These are phyloP conservation scores for Phytomonas francai DNA, from an alignment of 208 protist genomes.

Conservation along the genomic window DNA sequence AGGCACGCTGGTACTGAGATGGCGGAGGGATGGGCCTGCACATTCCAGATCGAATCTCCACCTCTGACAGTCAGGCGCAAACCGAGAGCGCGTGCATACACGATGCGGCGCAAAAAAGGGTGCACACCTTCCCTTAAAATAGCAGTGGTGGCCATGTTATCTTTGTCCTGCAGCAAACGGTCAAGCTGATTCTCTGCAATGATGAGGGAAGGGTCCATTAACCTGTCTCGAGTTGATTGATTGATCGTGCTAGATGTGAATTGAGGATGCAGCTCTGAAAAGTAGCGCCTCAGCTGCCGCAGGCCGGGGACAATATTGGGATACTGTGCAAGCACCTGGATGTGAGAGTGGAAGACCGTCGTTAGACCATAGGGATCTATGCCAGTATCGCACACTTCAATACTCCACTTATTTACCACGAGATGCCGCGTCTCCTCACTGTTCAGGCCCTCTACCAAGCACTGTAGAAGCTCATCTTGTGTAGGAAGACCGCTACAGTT, in stretches of 20 bases:
- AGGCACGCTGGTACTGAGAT: constrained; percentile 29
- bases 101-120: constrained; percentile 63
- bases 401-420: constrained; percentile 14
- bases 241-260: constrained; percentile 7
- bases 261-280: constrained; percentile 45
- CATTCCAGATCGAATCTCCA: constrained; percentile 38
- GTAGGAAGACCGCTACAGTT: constrained; percentile 25
- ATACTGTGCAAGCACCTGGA: constrained; percentile 45
- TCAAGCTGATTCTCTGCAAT: constrained; percentile 47
- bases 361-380: constrained; percentile 53
- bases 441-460: constrained; percentile 63
- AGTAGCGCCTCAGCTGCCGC: constrained; percentile 37
- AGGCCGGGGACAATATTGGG: constrained; percentile 39
- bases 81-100: constrained; percentile 77
- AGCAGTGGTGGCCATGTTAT: constrained; percentile 25
- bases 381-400: constrained; percentile 17
- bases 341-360: constrained; percentile 49
- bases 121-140: constrained; percentile 48
- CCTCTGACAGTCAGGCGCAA: constrained; percentile 51
- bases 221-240: constrained; percentile 10
- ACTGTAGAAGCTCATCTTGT: constrained; percentile 41
- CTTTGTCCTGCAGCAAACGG: constrained; percentile 35
- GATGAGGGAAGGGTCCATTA: constrained; percentile 33
- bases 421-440: constrained; percentile 16
- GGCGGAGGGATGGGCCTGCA: constrained; percentile 21